Percentiles rank a stretch among this genome's conserved stretches.
These are phyloP conservation scores for Plantago elongata DNA, from an alignment of 257 asterid genomes.

Conservation along the genomic window DNA sequence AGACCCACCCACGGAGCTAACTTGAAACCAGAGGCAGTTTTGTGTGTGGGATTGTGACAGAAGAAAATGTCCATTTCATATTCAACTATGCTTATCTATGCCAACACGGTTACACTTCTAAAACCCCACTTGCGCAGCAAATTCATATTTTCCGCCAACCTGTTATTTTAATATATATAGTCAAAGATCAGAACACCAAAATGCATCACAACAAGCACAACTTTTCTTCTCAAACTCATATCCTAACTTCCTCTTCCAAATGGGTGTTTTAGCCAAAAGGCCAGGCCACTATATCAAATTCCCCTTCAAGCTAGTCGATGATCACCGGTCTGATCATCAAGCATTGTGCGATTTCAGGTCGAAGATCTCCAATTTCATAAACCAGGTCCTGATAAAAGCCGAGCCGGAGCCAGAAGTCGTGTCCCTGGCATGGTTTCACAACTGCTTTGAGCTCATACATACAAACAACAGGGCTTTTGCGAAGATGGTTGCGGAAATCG, in stretches of 20 bases:
- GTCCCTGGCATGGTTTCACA: conserved; percentile 29
- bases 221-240: neutral
- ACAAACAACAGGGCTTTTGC: conserved; percentile 42
- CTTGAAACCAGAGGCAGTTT: conserved; percentile 16
- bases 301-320: conserved; percentile 28
- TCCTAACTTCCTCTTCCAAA: conserved; percentile 5
- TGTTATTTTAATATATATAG: neutral
- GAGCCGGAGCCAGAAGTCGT: conserved; percentile 25
- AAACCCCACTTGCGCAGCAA: conserved; percentile 25
- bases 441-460: conserved; percentile 37
- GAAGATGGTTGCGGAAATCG: conserved; percentile 40
- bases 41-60: conserved; percentile 12
- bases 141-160: neutral
- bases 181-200: conserved; percentile 2
- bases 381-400: conserved; percentile 20
- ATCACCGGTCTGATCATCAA: conserved; percentile 23
- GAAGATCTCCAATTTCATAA: conserved; percentile 28
- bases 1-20: neutral
- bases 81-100: neutral
- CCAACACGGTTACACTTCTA: conserved; percentile 20
- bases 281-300: conserved; percentile 33
- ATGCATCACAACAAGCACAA: neutral
- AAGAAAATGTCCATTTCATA: neutral
- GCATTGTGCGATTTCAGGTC: conserved; percentile 35
- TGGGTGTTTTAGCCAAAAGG: conserved; percentile 43